Percentiles rank a stretch among this genome's conserved stretches.
These are phyloP conservation scores for Coemansia aciculifera DNA, from an alignment of 192 early-diverging fungal species.

Conservation along the genomic window DNA sequence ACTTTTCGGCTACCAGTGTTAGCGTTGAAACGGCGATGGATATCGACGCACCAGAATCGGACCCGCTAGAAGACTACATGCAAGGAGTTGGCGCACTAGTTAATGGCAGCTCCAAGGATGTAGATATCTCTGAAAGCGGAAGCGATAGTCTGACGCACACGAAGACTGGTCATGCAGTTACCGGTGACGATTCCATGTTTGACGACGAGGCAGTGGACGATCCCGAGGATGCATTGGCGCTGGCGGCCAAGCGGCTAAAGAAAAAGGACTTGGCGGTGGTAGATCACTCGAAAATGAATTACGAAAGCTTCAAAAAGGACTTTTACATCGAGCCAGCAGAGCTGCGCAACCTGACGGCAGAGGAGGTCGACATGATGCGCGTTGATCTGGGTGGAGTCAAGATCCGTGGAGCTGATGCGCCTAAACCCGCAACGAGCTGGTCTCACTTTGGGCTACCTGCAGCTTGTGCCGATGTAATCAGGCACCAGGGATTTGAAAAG, in stretches of 20 bases:
- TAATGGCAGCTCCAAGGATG: neutral
- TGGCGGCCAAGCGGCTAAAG: constrained; percentile 84
- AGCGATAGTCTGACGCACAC: constrained; percentile 3
- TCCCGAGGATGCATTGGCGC: constrained; percentile 70
- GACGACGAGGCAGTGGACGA: constrained; percentile 50
- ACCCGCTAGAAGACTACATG: constrained; percentile 89
- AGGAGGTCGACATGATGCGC: constrained; percentile 82
- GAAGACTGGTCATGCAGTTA: constrained; percentile 33
- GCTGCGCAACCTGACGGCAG: constrained; percentile 73
- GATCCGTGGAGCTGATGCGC: constrained; percentile 85
- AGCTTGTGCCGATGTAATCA: constrained; percentile 58
- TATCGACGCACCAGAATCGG: constrained; percentile 59
- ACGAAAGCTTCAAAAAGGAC: constrained; percentile 86
- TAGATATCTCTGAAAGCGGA: constrained; percentile 16
- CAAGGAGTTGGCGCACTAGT: constrained; percentile 29
- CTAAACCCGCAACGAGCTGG: constrained; percentile 94
- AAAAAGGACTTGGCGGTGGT: constrained; percentile 88
- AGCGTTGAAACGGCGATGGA: constrained; percentile 19
- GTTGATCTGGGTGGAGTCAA: constrained; percentile 90
- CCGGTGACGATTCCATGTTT: constrained; percentile 54
- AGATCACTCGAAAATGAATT: constrained; percentile 82
- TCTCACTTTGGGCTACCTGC: constrained; percentile 93
- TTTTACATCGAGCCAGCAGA: constrained; percentile 97
- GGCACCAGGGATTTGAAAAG: constrained; percentile 64
- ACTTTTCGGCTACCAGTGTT: neutral